phyloP scores from a whole-genome alignment of 768 basidiomycete species.

The Pulveroboletus sp. region DNA sequence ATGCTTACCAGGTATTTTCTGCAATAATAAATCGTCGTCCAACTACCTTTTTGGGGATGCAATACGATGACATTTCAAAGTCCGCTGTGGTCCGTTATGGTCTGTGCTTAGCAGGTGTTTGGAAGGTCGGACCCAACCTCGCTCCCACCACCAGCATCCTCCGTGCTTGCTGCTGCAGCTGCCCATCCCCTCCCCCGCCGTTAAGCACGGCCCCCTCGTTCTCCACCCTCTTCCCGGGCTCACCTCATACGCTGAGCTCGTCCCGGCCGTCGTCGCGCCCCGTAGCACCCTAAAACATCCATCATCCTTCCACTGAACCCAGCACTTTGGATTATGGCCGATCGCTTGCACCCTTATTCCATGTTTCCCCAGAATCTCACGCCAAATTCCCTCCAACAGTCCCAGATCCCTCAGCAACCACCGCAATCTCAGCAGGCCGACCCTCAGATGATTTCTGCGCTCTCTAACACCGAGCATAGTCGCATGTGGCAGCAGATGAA shows the following conservation, averaged over 20 bases:
- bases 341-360: constrained; percentile 52
- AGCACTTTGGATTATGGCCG: constrained; percentile 50
- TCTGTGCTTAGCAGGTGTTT: constrained; percentile 37
- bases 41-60: constrained; percentile 14
- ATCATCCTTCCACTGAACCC: constrained; percentile 24
- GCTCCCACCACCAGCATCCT: constrained; percentile 54
- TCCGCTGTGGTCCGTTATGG: constrained; percentile 33
- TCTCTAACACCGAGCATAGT: constrained; percentile 46
- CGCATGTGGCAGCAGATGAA: constrained; percentile 51
- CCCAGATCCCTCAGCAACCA: constrained; percentile 41
- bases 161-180: constrained; percentile 26
- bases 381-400: constrained; percentile 37
- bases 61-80: constrained; percentile 27
- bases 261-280: constrained; percentile 23
- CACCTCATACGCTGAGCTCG: constrained; percentile 17
- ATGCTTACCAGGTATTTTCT: constrained; percentile 11
- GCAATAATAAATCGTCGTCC: constrained; percentile 11
- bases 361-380: constrained; percentile 51
- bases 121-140: constrained; percentile 46
- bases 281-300: constrained; percentile 28
- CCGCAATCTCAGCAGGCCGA: constrained; percentile 42
- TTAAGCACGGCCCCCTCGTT: constrained; percentile 38
- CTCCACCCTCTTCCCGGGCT: constrained; percentile 24
- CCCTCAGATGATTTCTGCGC: constrained; percentile 36
- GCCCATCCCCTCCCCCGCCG: constrained; percentile 42